Base-by-base conservation (phyloP, 768 basidiomycete species). In the Xerocomellus dryophilus region DNA sequence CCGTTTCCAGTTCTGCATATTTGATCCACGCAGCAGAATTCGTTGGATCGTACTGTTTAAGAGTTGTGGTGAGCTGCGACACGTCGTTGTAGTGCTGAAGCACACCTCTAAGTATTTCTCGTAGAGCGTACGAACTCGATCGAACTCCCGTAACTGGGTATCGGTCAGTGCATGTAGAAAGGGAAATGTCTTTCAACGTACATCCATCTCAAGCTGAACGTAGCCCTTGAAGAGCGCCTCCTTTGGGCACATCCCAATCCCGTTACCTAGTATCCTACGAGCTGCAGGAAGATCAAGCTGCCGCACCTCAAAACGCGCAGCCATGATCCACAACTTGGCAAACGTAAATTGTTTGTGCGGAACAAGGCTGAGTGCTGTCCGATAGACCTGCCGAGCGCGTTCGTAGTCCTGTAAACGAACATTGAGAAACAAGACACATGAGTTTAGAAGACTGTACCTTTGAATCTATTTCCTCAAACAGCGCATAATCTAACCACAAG, bases 291-390 rank as follows among this genome's bases (percentile, higher is more conserved):
- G 73, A 54, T 97, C 86, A 32, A 95, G 76, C 48, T 82, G 81
- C 42, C 97, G 82, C 8, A 97, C 74, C 71, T 98, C 97, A 61
- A 98, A 98, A 59, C 88, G 84, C 6, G 96, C 93, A 60, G 88
- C 96, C 75, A 90, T 81, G 18, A 90, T 70, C 97, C 97, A 99
- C 11, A 98, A 74, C 73, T 99, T 99, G 4, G 97, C 91, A 61
- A 99, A 99, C 0, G 97, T 98, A 71, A 99, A 99, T 54, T 86
- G 83, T 66, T 96, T 96, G 70, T 99, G 96, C 0, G 97, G 97
- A 3, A 98, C 86, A 21, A 98, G 84, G 54, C 81, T 80, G 49
- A 96, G 73, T 7, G 88, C 92, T 0, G 93, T 94, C 69, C 93
- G 88, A 73, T 94, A 98, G 31, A 99, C 88, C 64, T 98, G 90